Evolutionary conservation across 176 grass and related monocot genomes (phyloP), one percentile per base, ranked within the genome.

Genomic region (Neostapfia colusana): DNA sequence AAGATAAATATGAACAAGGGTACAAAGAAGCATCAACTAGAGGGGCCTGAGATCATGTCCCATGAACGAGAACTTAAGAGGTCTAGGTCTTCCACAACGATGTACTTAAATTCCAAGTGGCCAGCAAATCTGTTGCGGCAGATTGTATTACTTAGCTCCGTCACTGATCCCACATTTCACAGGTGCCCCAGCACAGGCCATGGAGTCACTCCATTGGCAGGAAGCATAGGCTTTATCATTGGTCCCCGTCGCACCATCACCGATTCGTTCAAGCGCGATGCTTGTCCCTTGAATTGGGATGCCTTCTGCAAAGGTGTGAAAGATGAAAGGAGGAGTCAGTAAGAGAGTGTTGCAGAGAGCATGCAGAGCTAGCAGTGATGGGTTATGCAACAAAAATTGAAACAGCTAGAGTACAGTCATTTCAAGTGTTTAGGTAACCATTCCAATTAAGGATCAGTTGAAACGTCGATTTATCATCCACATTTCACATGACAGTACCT

Each of bases 131-230:
- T 48, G 69, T 43, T 35, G 34, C n/a, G 28, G 27, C 24, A 38
- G 80, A 65, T 25, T 78, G 55, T 41, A 82, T 79, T 79, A 82
- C 53, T 42, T 68, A 65, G 25, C 24, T 65, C 74, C 76, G 14
- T 62, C 16, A n/a, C 25, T 2, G 69, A 72, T 75, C 37, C 50
- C 70, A 85, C 40, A 67, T 40, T 27, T 70, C 81, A 93, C 11
- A 89, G 71, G 72, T 92, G 68, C 65, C 95, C 89, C 50, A 90
- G 50, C n/a, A 88, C 89, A 69, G 89, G 89, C 92, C 89, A 92
- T 48, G 92, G 85, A 77, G 82, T 84, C 85, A 92, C 65, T 61
- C 88, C 84, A 65, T 63, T 87, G 28, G 83, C 53, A 55, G 89
- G 76, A 68, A 95, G 84, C 43, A 90, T 72, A 31, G 87, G 65